Percentiles rank a stretch among this genome's conserved stretches.
Conservation (phyloP, 257 asterid genomes). For the Solanum microdontum region DNA sequence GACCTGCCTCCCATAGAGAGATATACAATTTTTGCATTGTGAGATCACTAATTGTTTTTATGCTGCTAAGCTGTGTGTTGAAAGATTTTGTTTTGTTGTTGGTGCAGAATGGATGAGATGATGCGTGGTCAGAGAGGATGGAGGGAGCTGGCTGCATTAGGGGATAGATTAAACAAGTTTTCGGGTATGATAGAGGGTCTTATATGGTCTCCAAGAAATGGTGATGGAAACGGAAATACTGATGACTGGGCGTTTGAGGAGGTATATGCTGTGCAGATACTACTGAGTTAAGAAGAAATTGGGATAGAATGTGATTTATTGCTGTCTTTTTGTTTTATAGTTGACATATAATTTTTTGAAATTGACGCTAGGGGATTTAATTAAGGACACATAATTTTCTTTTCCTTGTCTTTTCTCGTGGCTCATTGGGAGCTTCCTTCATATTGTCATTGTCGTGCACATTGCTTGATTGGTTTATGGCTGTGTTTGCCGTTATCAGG, state of each 20-base stretch:
- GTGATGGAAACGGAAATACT: constrained; percentile 54
- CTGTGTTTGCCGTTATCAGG: constrained; percentile 31
- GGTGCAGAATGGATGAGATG: constrained; percentile 99
- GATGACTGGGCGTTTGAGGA: constrained; percentile 98
- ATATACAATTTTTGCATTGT: neutral
- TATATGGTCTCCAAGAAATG: constrained; percentile 86
- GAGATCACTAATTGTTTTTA: neutral
- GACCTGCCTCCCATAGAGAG: neutral
- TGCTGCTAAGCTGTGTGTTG: neutral
- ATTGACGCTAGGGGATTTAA: neutral
- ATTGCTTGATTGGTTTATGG: neutral
- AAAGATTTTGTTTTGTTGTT: constrained; percentile 2
- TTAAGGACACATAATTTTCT: neutral
- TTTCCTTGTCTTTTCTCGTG: neutral
- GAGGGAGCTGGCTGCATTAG: constrained; percentile 93
- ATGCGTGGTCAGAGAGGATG: constrained; percentile 99
- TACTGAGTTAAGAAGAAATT: neutral
- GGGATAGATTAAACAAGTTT: constrained; percentile 84
- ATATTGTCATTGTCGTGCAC: neutral
- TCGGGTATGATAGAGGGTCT: constrained; percentile 93
- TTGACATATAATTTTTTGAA: neutral
- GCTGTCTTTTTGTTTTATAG: neutral
- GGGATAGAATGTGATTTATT: neutral
- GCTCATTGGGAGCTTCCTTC: neutral
- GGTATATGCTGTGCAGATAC: constrained; percentile 25